Conservation (phyloP, 768 basidiomycete species). For the Psilocybe azurescens region DNA sequence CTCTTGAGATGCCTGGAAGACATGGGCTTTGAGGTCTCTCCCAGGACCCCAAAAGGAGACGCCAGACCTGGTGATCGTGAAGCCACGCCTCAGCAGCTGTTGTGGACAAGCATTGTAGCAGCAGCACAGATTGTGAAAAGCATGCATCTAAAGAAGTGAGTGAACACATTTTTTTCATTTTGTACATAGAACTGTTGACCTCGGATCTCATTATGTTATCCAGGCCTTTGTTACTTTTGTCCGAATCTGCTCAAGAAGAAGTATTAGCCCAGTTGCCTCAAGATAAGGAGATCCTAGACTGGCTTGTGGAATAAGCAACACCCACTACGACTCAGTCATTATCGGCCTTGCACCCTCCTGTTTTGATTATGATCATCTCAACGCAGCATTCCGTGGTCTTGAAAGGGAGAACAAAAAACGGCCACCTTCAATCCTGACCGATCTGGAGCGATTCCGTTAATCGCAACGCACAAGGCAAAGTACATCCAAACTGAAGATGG, state of each 20-base stretch:
- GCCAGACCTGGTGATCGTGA: not conserved
- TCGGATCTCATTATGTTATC: not conserved
- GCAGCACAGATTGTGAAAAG: slow-evolving; percentile 50
- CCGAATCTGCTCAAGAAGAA: slow-evolving; percentile 51
- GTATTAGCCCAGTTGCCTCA: slow-evolving; percentile 26
- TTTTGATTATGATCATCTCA: slow-evolving; percentile 61
- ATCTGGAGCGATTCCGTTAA: slow-evolving; percentile 37
- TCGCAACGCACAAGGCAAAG: slow-evolving; percentile 64
- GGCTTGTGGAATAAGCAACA: slow-evolving; percentile 1
- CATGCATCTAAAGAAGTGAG: slow-evolving; percentile 46
- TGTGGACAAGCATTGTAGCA: slow-evolving; percentile 71
- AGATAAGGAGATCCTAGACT: not conserved
- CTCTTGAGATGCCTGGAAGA: slow-evolving; percentile 46
- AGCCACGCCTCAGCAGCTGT: slow-evolving; percentile 4
- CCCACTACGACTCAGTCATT: slow-evolving; percentile 62
- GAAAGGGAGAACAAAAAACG: slow-evolving; percentile 39
- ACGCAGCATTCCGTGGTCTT: slow-evolving; percentile 72
- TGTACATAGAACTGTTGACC: too few species aligned
- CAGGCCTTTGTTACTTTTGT: slow-evolving; percentile 64
- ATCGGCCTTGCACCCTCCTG: slow-evolving; percentile 60
- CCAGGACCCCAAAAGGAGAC: slow-evolving; percentile 3
- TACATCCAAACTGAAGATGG: slow-evolving; percentile 54
- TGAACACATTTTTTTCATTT: not conserved
- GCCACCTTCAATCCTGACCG: slow-evolving; percentile 2
- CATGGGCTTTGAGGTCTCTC: slow-evolving; percentile 54